These are phyloP conservation scores for Globisporangium viniferum DNA, from an alignment of 352 stramenopile genomes.

Conservation along the genomic window DNA sequence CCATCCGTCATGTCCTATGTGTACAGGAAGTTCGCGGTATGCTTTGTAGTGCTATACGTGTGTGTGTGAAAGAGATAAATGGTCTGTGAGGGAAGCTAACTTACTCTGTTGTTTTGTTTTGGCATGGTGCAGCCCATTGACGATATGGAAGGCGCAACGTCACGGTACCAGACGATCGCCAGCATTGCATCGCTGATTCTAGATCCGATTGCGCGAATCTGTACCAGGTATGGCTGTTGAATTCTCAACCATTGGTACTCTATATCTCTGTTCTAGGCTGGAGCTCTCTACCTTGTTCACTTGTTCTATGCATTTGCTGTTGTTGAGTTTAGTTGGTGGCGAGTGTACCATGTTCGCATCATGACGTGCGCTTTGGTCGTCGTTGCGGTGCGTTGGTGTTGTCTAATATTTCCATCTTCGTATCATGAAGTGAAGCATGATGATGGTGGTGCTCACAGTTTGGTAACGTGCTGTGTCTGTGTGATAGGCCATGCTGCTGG, in stretches of 20 bases:
- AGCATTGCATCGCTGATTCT: slow-evolving; percentile 53
- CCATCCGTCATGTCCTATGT: slow-evolving; percentile 73
- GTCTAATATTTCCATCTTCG: neutral
- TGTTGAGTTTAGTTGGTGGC: slow-evolving; percentile 30
- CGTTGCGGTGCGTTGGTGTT: slow-evolving; percentile 36
- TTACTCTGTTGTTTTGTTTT: neutral
- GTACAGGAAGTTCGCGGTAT: slow-evolving; percentile 55
- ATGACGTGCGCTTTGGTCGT: slow-evolving; percentile 30
- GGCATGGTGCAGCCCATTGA: slow-evolving; percentile 23
- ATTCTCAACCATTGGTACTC: neutral
- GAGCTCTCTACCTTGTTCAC: no score
- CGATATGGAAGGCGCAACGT: slow-evolving; percentile 35
- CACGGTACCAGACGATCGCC: slow-evolving; percentile 50
- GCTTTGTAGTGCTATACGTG: no score
- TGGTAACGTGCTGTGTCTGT: neutral
- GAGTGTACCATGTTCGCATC: slow-evolving; percentile 43
- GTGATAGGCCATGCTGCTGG: slow-evolving; percentile 36
- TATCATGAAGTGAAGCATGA: neutral
- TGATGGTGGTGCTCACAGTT: neutral
- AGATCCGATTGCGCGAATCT: slow-evolving; percentile 39
- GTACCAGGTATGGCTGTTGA: slow-evolving; percentile 28
- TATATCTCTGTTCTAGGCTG: neutral
- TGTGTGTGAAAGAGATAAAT: no score
- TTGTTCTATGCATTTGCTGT: neutral
- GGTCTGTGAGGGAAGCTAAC: no score